Evolutionary conservation across 1,284 basidiomycete species (phyloP).

Genomic region (Fomes fomentarius): DNA sequence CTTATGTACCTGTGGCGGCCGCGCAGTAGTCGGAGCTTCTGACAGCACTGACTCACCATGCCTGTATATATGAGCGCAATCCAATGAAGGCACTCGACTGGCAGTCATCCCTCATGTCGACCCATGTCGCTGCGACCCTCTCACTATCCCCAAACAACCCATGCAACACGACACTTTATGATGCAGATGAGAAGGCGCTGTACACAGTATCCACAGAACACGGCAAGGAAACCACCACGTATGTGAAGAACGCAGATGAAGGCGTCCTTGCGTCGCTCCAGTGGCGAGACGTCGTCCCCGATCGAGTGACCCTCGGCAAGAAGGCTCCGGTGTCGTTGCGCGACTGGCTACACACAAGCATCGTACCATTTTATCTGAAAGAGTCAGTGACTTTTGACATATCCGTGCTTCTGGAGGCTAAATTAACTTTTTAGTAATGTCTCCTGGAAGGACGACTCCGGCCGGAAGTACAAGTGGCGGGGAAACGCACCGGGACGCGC

Average conservation of each 20-base stretch:
- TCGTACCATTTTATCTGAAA: constrained; percentile 42
- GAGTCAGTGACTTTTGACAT: constrained; percentile 32
- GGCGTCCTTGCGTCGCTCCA: constrained; percentile 28
- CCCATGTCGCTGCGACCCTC: constrained; percentile 29
- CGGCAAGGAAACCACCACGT: constrained; percentile 35
- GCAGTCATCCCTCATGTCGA: constrained; percentile 15
- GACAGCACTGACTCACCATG: too few relatives aligned
- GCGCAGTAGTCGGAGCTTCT: too few relatives aligned
- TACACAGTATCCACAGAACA: constrained; percentile 44
- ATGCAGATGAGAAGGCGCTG: constrained; percentile 37
- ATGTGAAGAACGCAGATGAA: constrained; percentile 33
- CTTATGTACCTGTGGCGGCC: too few relatives aligned
- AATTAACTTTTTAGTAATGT: constrained; percentile 33
- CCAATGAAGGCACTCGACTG: too few relatives aligned
- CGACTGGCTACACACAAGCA: constrained; percentile 46
- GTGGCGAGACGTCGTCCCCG: constrained; percentile 27
- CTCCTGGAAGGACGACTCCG: constrained; percentile 39
- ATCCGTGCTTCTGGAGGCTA: neutral
- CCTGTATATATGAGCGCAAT: too few relatives aligned
- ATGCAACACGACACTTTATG: constrained; percentile 43
- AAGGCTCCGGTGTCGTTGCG: constrained; percentile 28
- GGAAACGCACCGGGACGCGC: constrained; percentile 38
- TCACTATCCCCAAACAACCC: constrained; percentile 46
- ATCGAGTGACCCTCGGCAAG: constrained; percentile 25
- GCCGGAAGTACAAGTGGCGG: constrained; percentile 45